These are phyloP conservation scores for Tubosaeta sp. DNA, from an alignment of 768 basidiomycete genomes.

Conservation along the genomic window DNA sequence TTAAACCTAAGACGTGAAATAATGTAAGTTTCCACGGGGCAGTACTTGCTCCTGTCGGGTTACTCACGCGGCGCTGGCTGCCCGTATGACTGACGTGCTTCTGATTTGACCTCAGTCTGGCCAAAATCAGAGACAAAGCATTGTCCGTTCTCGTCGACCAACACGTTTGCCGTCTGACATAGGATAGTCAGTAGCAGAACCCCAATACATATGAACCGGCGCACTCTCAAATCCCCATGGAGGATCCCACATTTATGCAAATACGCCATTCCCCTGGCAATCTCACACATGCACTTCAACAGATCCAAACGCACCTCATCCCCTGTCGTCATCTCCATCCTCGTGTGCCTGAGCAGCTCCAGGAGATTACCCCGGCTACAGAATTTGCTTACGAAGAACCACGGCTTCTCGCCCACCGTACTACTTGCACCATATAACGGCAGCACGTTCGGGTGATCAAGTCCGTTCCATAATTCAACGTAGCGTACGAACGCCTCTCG, in stretches of 20 bases:
- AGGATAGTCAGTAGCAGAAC: not conserved
- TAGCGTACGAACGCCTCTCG: constrained; percentile 64
- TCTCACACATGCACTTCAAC: constrained; percentile 63
- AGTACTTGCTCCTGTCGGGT: not conserved
- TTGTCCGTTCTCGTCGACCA: constrained; percentile 60
- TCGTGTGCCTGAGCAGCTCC: constrained; percentile 45
- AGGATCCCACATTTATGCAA: constrained; percentile 63
- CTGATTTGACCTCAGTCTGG: constrained; percentile 74
- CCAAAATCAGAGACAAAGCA: constrained; percentile 84
- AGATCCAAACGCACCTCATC: constrained; percentile 31
- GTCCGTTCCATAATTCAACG: constrained; percentile 65
- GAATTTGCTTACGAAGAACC: constrained; percentile 78
- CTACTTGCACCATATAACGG: constrained; percentile 76
- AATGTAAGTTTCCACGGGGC: not conserved
- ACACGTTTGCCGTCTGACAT: constrained; percentile 67
- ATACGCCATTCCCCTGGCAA: constrained; percentile 80
- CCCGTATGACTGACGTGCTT: constrained; percentile 60
- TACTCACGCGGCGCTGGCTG: constrained; percentile 41
- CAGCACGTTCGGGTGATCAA: constrained; percentile 68
- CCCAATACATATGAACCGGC: constrained; percentile 8
- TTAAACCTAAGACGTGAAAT: constrained; percentile 46
- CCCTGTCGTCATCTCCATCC: not conserved
- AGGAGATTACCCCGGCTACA: constrained; percentile 61
- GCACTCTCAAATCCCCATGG: constrained; percentile 80
- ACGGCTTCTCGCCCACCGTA: constrained; percentile 62